phyloP scores from a whole-genome alignment of 1,284 basidiomycete species.

The Cystobasidium slooffiae region DNA sequence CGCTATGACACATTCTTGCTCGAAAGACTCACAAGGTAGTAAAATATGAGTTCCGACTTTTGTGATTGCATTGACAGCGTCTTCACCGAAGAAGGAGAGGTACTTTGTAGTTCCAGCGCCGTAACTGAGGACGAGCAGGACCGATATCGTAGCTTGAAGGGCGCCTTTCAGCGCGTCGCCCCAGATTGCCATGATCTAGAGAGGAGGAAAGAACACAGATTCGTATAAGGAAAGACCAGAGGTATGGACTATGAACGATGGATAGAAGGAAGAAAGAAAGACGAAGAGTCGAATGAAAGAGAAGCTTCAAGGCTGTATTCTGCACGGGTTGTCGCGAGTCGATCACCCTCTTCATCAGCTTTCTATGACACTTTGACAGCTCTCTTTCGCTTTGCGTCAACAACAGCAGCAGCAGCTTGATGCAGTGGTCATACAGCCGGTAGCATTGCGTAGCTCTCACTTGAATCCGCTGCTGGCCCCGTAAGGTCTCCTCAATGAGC shows the following conservation, averaged over 20 bases:
- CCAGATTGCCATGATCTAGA: background rate
- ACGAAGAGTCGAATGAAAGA: no score
- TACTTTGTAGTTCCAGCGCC: conserved; percentile 52
- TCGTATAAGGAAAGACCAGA: no score
- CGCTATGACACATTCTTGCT: no score
- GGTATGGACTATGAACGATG: no score
- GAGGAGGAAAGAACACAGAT: background rate
- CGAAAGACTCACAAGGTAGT: conserved; percentile 47
- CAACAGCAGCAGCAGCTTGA: conserved; percentile 12
- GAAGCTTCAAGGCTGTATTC: no score
- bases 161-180: conserved; percentile 14
- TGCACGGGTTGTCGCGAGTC: background rate
- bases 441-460: background rate
- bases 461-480: background rate
- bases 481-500: background rate
- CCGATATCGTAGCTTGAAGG: conserved; percentile 53
- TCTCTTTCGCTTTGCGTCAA: background rate
- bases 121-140: conserved; percentile 56
- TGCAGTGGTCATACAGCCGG: background rate
- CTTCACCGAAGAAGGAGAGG: conserved; percentile 51
- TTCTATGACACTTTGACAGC: background rate
- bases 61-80: conserved; percentile 51
- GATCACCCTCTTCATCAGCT: background rate
- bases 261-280: no score
- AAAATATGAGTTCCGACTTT: conserved; percentile 55